Base-by-base conservation (phyloP, 345 rosid genomes). In the Acer negundo region DNA sequence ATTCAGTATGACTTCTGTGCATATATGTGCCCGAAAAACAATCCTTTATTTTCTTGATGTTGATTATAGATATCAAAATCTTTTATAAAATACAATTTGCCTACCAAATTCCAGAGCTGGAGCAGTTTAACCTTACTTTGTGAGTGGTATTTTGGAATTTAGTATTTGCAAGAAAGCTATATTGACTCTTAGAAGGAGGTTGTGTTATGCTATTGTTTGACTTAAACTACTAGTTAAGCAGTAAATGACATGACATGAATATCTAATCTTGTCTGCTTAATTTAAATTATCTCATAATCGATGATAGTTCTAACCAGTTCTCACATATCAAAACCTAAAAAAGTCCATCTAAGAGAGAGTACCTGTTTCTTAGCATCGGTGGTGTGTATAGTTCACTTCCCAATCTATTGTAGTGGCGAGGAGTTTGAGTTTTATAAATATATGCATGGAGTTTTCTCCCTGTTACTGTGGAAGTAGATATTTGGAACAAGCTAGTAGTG, bases 101-200 rank as follows among this genome's bases (percentile, higher is more conserved):
- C 17, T 46, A 61, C 80, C 72, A 51, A 64, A 70, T 67, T 70
- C 77, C 40, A 68, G 20, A 28, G 28, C 62, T 55, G 66, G 85
- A 80, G 85, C 82, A 80, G 84, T 80, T 86, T 70, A 75, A 82
- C 79, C 74, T 76, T 80, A 66, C 28, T 53, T 67, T 62, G 77
- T 28, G 75, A 76, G 2, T 28, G 78, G 55, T 51, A 55, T 12
- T 51, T 81, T 46, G 86, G 82, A 79, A 69, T 64, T 49, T 79
- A 68, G 75, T 67, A 63, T 8, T 77, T 82, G 84, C 83, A 78
- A 49, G 80, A 42, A 82, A 73, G 68, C 67, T 40, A 5, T 7
- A 49, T 80, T 73, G 82, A 76, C 82, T 46, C 73, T 64, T n/a
- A 2, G 19, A 64, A 69, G 69, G 64, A 69, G 55, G 35, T 35